These are phyloP conservation scores for Coemansia sp. DNA, from an alignment of 192 early-diverging fungal genomes.

Conservation along the genomic window DNA sequence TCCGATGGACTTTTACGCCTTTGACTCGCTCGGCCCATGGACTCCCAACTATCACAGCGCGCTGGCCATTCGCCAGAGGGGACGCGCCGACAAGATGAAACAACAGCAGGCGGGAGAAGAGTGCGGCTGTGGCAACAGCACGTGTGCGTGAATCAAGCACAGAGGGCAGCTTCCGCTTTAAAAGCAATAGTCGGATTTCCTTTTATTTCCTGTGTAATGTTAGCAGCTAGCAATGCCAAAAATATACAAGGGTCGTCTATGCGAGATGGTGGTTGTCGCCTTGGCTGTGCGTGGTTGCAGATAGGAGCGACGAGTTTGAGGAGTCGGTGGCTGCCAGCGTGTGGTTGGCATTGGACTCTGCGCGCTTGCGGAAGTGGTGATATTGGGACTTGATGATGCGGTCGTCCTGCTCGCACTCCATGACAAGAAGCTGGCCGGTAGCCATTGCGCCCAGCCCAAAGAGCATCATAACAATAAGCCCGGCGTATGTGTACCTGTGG, in stretches of 20 bases:
- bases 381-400: slow-evolving; percentile 20
- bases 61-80: slow-evolving; percentile 37
- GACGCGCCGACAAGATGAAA: slow-evolving; percentile 22
- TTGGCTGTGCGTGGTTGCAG: neutral
- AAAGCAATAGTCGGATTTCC: neutral
- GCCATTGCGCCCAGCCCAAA: slow-evolving; percentile 27
- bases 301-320: neutral
- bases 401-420: slow-evolving; percentile 25
- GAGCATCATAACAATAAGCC: slow-evolving; percentile 31
- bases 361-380: slow-evolving; percentile 27
- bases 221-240: neutral
- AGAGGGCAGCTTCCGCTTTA: neutral
- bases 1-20: slow-evolving; percentile 98
- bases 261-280: neutral
- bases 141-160: neutral
- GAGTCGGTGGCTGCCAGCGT: slow-evolving; percentile 1
- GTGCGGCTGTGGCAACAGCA: neutral
- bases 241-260: neutral
- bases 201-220: no score
- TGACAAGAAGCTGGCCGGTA: slow-evolving; percentile 23
- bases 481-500: slow-evolving; percentile 41
- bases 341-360: slow-evolving; percentile 15
- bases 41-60: slow-evolving; percentile 80
- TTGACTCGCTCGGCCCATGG: slow-evolving; percentile 88
- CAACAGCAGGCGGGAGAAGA: neutral